These are phyloP conservation scores for Chlamydomonas urium DNA, from an alignment of 139 green algal species.

Conservation along the genomic window DNA sequence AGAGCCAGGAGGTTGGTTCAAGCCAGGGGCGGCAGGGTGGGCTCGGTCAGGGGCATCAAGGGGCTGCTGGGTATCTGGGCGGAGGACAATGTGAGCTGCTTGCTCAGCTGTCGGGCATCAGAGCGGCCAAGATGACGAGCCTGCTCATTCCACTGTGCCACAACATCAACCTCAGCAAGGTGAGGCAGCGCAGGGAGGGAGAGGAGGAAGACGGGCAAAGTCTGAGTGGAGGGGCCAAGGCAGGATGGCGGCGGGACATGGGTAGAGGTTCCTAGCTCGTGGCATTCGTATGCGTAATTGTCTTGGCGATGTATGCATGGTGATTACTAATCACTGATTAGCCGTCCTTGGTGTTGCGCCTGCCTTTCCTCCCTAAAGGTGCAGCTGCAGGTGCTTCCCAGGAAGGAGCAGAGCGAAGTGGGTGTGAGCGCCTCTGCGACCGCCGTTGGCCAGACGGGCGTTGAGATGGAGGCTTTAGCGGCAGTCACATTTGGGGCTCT, in stretches of 20 bases:
- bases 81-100: conserved; percentile 21
- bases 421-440: not conserved
- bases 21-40: not conserved
- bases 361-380: too few species aligned
- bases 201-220: too few species aligned
- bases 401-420: too few species aligned
- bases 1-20: not conserved
- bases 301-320: too few species aligned
- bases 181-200: not conserved
- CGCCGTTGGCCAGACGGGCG: conserved; percentile 65
- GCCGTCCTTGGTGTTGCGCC: too few species aligned
- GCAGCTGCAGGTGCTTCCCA: too few species aligned
- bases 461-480: conserved; percentile 98
- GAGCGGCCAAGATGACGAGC: conserved; percentile 82
- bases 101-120: conserved; percentile 88
- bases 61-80: not conserved
- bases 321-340: too few species aligned
- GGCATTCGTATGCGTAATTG: not conserved
- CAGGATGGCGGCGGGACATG: too few species aligned
- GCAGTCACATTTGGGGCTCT: conserved; percentile 76
- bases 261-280: too few species aligned
- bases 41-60: not conserved
- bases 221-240: too few species aligned
- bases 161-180: conserved; percentile 66
- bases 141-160: conserved; percentile 89